Base-by-base conservation (phyloP, 1,284 basidiomycete species). In the Marasmius oreades region DNA sequence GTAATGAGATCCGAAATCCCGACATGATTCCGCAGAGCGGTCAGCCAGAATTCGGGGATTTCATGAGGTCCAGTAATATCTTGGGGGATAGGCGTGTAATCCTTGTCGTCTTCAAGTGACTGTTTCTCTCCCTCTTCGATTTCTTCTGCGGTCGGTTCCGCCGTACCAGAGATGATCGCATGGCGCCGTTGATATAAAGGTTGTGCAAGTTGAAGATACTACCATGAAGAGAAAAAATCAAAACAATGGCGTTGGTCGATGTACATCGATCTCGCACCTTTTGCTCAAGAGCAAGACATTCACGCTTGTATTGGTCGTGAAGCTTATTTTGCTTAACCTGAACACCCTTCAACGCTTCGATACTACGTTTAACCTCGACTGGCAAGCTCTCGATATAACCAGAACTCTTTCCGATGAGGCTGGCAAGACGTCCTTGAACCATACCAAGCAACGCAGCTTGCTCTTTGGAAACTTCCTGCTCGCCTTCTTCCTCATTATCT, bases 21-120 rank as follows among this genome's bases (percentile, higher is more conserved):
- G 58, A 90, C 74, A 72, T 98, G 93, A 75, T 97, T 98, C 66
- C 92, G 88, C 62, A 98, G 82, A 1, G 94, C 93, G 1, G 96
- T 98, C 65, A 98, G 86, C 96, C 96, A 99, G 81, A 98, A 98
- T 69, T 97, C 90, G 59, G 95, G 93, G 67, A 99, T 94, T 62
- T 90, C 89, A 3, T 75, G 62, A 1, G 61, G 67, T 65, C 68
- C 69, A 53, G 68, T 59, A 50, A 72, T 66, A 55, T 81, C 81
- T 61, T 77, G 77, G 56, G 83, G 73, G 12, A 88, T 73, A 24
- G 81, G 76, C 31, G 73, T 75, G 71, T 88, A 86, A 0, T 83
- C 80, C 5, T 84, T 80, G 63, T 90, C 81, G 53, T 89, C 86
- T 66, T 90, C 85, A 60, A 80, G 72, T 6, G 88, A 85, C 63